phyloP scores from a whole-genome alignment of 768 basidiomycete genomes.

The Trametes cubensis region DNA sequence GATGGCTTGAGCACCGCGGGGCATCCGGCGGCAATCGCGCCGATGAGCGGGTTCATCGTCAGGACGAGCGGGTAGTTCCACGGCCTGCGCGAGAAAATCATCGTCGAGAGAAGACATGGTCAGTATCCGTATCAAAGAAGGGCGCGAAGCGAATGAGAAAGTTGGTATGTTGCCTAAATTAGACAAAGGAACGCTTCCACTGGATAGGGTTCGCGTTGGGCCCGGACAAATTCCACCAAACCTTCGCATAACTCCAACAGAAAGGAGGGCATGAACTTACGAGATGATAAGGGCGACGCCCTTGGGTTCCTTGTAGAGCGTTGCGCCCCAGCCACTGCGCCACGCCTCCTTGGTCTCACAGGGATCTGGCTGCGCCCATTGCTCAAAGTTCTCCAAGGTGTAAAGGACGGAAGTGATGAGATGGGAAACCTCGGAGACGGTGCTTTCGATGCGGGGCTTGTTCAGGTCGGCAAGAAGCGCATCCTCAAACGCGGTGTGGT shows the following conservation, averaged over 20 bases:
- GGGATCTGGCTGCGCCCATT: slow-evolving; percentile 55
- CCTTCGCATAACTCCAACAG: slow-evolving; percentile 4
- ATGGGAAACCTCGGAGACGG: slow-evolving; percentile 45
- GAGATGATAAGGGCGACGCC: slow-evolving; percentile 63
- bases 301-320: slow-evolving; percentile 57
- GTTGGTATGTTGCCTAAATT: background rate
- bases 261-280: slow-evolving; percentile 42
- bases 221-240: background rate
- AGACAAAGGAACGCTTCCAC: background rate
- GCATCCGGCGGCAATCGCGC: slow-evolving; percentile 77
- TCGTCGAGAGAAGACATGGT: background rate
- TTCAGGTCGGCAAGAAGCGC: slow-evolving; percentile 41
- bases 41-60: slow-evolving; percentile 58
- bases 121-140: background rate
- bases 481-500: slow-evolving; percentile 52
- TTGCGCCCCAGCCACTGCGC: slow-evolving; percentile 56
- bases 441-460: slow-evolving; percentile 29
- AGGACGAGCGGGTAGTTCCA: slow-evolving; percentile 71
- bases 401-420: slow-evolving; percentile 46
- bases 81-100: slow-evolving; percentile 42
- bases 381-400: slow-evolving; percentile 52
- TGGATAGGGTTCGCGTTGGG: background rate
- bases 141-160: background rate
- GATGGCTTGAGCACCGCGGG: slow-evolving; percentile 69
- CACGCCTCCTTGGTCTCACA: slow-evolving; percentile 43